Base-by-base conservation (phyloP, 306 rosid genomes). In the Sechiopsis laciniata region DNA sequence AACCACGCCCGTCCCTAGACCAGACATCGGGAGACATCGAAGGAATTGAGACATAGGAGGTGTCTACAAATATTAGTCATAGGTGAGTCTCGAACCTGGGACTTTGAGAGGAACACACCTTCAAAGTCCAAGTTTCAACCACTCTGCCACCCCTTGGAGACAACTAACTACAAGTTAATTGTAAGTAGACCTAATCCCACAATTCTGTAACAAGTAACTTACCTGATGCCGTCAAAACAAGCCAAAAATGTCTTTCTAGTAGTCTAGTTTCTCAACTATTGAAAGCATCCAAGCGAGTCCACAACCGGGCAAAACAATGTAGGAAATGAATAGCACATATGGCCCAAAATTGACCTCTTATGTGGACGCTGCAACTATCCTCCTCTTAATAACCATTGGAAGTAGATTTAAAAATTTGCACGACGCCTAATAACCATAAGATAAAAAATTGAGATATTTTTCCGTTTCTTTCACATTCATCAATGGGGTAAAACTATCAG, bases 101-200 rank as follows among this genome's bases (percentile, higher is more conserved):
- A n/a, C n/a, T n/a, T n/a, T n/a, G n/a, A n/a, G n/a, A n/a, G n/a
- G n/a, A n/a, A n/a, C n/a, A n/a, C n/a, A n/a, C n/a, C n/a, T n/a
- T n/a, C n/a, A n/a, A n/a, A n/a, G n/a, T n/a, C n/a, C n/a, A n/a
- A n/a, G n/a, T n/a, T n/a, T n/a, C n/a, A n/a, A n/a, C n/a, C n/a
- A n/a, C n/a, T n/a, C n/a, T n/a, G n/a, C n/a, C n/a, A n/a, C n/a
- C n/a, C n/a, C n/a, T n/a, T n/a, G n/a, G n/a, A n/a, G n/a, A n/a
- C n/a, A n/a, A n/a, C 52, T n/a, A 42, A 65, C 71, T 40, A 65
- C 71, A 10, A 40, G 54, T 65, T 40, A 65, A 42, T 42, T 46
- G 22, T 42, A 17, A 11, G 32, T 57, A 21, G 15, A 55, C 21
- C 24, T 19, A 9, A 57, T 3, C 32, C 35, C 32, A 57, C 15